Percentiles rank a stretch among this genome's conserved stretches.
These are phyloP conservation scores for Phytopythium kandeliae DNA, from an alignment of 352 stramenopile genomes.

Conservation along the genomic window DNA sequence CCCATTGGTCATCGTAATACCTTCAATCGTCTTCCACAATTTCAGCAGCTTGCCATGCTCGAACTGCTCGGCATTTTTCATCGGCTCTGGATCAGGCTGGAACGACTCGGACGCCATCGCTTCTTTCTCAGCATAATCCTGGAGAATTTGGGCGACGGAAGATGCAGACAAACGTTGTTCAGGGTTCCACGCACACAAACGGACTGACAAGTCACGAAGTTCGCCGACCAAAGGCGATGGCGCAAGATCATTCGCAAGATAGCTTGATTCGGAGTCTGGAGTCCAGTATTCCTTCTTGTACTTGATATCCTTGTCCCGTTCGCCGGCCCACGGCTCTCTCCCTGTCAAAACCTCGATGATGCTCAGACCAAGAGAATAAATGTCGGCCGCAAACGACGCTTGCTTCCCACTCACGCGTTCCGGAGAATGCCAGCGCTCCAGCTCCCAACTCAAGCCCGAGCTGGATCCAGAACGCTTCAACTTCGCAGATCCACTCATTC, in stretches of 20 bases:
- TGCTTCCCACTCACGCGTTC: background rate
- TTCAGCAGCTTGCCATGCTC: background rate
- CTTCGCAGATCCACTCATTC: background rate
- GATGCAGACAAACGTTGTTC: background rate
- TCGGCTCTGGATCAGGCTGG: background rate
- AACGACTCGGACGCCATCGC: too few species aligned
- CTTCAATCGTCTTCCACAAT: background rate
- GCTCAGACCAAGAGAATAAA: conserved; percentile 11
- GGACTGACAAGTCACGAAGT: background rate
- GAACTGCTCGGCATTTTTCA: background rate
- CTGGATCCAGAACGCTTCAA: background rate
- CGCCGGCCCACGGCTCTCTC: background rate
- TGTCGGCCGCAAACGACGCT: conserved; percentile 2
- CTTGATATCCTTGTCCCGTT: background rate
- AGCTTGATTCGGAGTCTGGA: background rate
- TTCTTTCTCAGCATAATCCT: background rate
- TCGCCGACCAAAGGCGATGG: background rate
- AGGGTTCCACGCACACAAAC: background rate
- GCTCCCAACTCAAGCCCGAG: background rate
- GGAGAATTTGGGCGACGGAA: background rate
- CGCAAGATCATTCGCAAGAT: background rate
- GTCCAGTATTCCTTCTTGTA: background rate
- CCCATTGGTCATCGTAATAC: background rate
- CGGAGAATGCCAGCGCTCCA: background rate
- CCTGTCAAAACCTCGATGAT: conserved; percentile 2